These are phyloP conservation scores for Pontederia crassipes DNA, from an alignment of 176 grass and related monocot species.

Conservation along the genomic window DNA sequence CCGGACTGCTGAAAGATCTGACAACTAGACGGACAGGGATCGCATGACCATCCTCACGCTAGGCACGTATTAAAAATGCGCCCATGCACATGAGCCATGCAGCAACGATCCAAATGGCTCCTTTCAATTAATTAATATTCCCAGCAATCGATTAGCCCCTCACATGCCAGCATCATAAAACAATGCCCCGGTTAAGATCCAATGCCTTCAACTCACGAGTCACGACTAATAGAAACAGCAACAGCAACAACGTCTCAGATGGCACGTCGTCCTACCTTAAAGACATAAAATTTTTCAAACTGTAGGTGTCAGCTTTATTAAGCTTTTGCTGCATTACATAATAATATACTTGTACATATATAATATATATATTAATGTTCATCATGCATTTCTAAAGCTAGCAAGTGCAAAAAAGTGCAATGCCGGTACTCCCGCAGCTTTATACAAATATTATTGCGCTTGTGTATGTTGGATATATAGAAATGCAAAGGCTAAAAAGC, in stretches of 20 bases:
- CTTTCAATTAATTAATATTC: background rate
- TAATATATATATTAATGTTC: background rate
- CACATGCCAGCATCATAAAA: background rate
- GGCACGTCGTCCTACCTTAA: background rate
- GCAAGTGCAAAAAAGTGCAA: background rate
- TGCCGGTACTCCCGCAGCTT: background rate
- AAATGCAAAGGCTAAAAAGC: too few relatives aligned
- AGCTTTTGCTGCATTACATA: background rate
- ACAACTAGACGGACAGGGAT: background rate
- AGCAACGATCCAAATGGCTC: background rate
- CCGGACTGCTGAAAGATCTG: background rate
- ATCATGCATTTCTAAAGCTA: background rate
- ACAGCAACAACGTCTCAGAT: background rate
- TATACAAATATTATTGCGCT: background rate
- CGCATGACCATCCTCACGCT: background rate
- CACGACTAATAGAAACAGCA: background rate
- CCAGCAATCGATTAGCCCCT: too few relatives aligned
- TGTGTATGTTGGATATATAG: background rate
- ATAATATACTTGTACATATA: background rate
- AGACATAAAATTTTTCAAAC: background rate
- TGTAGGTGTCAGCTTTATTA: background rate
- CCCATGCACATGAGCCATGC: slow-evolving; percentile 1
- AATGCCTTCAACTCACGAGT: background rate
- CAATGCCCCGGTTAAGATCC: background rate
- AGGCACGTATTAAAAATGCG: background rate